Evolutionary conservation across 1,139 yeast genomes (phyloP).

Genomic region (Yamadazyma spencermartinsiae): DNA sequence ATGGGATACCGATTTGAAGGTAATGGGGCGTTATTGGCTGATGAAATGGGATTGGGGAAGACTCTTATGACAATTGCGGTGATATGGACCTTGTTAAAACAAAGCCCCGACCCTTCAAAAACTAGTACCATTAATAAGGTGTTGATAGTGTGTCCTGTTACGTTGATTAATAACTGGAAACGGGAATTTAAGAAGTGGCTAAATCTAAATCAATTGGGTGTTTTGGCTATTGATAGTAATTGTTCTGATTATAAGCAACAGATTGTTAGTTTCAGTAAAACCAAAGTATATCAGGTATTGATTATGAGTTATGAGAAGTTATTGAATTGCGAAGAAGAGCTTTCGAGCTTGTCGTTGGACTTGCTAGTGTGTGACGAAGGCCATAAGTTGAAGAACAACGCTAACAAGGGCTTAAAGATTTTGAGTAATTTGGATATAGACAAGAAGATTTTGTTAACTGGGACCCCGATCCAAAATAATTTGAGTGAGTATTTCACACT

Average conservation of each 20-base stretch:
- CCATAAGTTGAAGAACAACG: conserved; percentile 72
- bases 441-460: conserved; percentile 69
- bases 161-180: conserved; percentile 85
- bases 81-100: conserved; percentile 81
- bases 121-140: conserved; percentile 52
- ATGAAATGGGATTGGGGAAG: conserved; percentile 97
- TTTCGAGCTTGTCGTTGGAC: conserved; percentile 58
- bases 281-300: conserved; percentile 77
- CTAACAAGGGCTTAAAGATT: conserved; percentile 69
- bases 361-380: conserved; percentile 93
- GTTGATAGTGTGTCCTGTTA: conserved; percentile 88
- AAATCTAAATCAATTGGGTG: conserved; percentile 61
- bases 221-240: conserved; percentile 53
- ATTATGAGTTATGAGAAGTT: conserved; percentile 88
- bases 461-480: conserved; percentile 96
- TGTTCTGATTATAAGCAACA: conserved; percentile 58
- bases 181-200: conserved; percentile 90
- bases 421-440: conserved; percentile 57
- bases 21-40: conserved; percentile 83
- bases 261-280: conserved; percentile 59
- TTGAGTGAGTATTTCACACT: conserved; percentile 79
- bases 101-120: conserved; percentile 52
- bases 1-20: conserved; percentile 64
- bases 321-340: conserved; percentile 54
- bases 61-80: conserved; percentile 83